These are phyloP conservation scores for Lyophyllum atratum DNA, from an alignment of 768 basidiomycete species.

Conservation along the genomic window DNA sequence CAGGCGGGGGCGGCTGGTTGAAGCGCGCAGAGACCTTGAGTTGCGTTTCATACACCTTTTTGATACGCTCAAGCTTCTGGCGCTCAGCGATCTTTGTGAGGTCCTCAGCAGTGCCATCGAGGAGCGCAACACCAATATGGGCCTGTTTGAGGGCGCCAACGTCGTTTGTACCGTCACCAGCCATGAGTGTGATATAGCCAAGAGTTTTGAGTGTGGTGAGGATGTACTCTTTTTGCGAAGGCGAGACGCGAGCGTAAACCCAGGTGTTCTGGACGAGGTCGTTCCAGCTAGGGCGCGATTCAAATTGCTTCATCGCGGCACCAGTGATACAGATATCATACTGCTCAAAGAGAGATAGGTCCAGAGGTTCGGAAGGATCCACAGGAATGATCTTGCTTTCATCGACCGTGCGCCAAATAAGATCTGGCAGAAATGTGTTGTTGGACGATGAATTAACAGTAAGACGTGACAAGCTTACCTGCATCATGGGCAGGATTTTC, in stretches of 20 bases:
- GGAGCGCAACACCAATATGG: conserved; percentile 76
- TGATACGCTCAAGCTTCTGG: conserved; percentile 85
- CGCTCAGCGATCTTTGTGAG: conserved; percentile 93
- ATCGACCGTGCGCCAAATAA: conserved; percentile 93
- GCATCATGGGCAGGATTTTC: conserved; percentile 74
- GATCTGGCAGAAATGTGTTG: conserved; percentile 46
- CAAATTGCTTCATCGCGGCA: conserved; percentile 87
- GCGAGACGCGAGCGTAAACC: conserved; percentile 98
- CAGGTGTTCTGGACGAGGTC: conserved; percentile 91
- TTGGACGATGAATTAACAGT: not conserved
- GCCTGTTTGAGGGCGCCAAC: conserved; percentile 98
- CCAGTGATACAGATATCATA: conserved; percentile 99
- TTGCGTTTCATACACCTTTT: conserved; percentile 97
- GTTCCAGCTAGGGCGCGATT: conserved; percentile 68
- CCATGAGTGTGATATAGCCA: conserved; percentile 95
- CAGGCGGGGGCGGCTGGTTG: conserved; percentile 91
- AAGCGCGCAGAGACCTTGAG: conserved; percentile 88
- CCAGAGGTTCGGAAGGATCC: conserved; percentile 76
- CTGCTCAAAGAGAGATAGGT: conserved; percentile 71
- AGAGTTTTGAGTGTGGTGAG: conserved; percentile 86
- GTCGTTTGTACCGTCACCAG: conserved; percentile 98
- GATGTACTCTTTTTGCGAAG: conserved; percentile 94
- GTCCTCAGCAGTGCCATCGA: conserved; percentile 91
- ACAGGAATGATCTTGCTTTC: conserved; percentile 89
- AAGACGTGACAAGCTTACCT: conserved; percentile 45